These are phyloP conservation scores for Sporothrix phasma DNA, from an alignment of 2,329 filamentous ascomycete genomes.

Conservation along the genomic window DNA sequence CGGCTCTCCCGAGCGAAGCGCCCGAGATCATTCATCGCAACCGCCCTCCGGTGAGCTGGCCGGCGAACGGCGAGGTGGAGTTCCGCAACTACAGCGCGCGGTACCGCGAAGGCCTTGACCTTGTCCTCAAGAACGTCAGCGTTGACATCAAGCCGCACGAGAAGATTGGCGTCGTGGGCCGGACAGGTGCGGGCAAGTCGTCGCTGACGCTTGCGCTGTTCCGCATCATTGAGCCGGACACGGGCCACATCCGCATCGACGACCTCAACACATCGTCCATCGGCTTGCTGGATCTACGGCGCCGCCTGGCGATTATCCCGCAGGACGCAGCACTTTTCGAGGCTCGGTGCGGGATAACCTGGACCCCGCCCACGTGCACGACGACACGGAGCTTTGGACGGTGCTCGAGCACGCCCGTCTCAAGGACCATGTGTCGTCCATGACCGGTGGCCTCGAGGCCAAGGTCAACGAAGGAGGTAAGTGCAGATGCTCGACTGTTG, in stretches of 20 bases:
- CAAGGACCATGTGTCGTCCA: constrained; percentile 76
- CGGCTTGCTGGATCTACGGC: constrained; percentile 76
- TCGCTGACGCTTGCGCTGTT: constrained; percentile 88
- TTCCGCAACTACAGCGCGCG: constrained; percentile 93
- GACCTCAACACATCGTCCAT: constrained; percentile 81
- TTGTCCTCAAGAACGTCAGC: constrained; percentile 87
- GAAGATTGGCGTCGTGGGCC: constrained; percentile 95
- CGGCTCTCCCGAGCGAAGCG: constrained; percentile 80
- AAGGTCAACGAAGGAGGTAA: constrained; percentile 87
- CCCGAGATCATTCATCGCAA: constrained; percentile 86
- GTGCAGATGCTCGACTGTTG: constrained; percentile 27
- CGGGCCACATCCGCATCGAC: constrained; percentile 82
- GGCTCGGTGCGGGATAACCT: constrained; percentile 74
- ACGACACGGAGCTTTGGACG: constrained; percentile 96
- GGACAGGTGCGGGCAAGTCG: constrained; percentile 92
- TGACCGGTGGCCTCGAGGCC: constrained; percentile 85
- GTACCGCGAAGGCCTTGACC: constrained; percentile 79
- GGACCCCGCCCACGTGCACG: constrained; percentile 87
- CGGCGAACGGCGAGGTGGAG: constrained; percentile 73
- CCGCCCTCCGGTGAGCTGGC: constrained; percentile 83
- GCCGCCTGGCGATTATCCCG: constrained; percentile 89
- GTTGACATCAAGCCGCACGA: constrained; percentile 91
- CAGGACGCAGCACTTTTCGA: constrained; percentile 90
- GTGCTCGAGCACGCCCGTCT: constrained; percentile 85
- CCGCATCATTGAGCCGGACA: constrained; percentile 82